A percentile compares a stretch with the other conserved stretches of the same genome.
Evolutionary conservation across 768 basidiomycete genomes (phyloP).

Genomic region (Tricholoma sp.): DNA sequence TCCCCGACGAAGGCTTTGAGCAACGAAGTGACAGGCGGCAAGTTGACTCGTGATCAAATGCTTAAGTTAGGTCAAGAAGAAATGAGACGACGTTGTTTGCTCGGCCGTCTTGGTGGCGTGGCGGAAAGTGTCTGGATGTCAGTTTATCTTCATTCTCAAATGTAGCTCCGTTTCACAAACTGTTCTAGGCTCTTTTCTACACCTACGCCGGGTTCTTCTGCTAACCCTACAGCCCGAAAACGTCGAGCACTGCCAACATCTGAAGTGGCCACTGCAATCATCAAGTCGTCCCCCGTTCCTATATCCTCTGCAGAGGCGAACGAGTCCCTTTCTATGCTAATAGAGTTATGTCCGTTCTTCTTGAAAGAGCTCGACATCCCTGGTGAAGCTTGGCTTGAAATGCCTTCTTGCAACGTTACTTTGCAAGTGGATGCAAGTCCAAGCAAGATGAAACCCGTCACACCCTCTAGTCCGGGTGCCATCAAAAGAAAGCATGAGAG

Average conservation of each 20-base stretch:
- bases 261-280: slow-evolving; percentile 62
- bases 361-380: slow-evolving; percentile 56
- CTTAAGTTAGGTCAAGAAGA: slow-evolving; percentile 74
- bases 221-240: slow-evolving; percentile 57
- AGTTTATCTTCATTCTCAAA: slow-evolving; percentile 22
- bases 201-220: slow-evolving; percentile 41
- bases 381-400: slow-evolving; percentile 54
- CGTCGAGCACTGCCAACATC: slow-evolving; percentile 62
- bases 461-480: slow-evolving; percentile 47
- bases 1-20: slow-evolving; percentile 59
- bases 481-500: slow-evolving; percentile 49
- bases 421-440: slow-evolving; percentile 30
- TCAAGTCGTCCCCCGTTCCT: slow-evolving; percentile 80
- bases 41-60: slow-evolving; percentile 60
- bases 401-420: slow-evolving; percentile 44
- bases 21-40: slow-evolving; percentile 35
- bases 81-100: slow-evolving; percentile 65
- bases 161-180: slow-evolving; percentile 2
- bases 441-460: slow-evolving; percentile 29
- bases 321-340: slow-evolving; percentile 65
- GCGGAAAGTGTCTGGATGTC: slow-evolving; percentile 91
- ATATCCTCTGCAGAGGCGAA: slow-evolving; percentile 73
- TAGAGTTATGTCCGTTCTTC: slow-evolving; percentile 76
- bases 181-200: slow-evolving; percentile 65
- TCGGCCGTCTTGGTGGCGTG: slow-evolving; percentile 72